Base-by-base conservation (phyloP, 805 yeast species). In the Starmerella geochares region DNA sequence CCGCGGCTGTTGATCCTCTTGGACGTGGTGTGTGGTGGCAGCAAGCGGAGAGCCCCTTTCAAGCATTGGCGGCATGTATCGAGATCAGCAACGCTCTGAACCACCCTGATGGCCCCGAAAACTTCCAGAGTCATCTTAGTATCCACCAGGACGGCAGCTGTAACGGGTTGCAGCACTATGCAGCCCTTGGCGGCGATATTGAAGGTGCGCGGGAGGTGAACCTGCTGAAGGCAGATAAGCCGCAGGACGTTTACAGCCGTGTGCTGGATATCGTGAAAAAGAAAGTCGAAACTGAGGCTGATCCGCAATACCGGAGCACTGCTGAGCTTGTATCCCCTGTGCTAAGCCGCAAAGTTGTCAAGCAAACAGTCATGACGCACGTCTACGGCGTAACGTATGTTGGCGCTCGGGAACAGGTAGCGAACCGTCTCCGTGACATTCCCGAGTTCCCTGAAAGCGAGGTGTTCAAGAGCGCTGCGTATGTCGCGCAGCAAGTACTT, bases 321-420 rank as follows among this genome's bases (percentile, higher is more conserved):
- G 73, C 74, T 3, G 42, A 61, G n/a, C 64, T 69, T 29, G 67
- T 83, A 36, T 70, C 74, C 50, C 83, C 80, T 46, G 75, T 79
- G 52, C 76, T 90, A 50, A 75, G 81, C 17, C 76, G 98, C 59
- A 90, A 90, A 63, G 81, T 92, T 41, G 95, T 92, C 32, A 90
- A 90, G 63, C 98, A 90, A 65, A 86, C 98, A 0, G 97, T 90
- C 23, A 90, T 90, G 98, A 90, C 98, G 0, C 88, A 87, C 61
- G 98, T 90, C 32, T 90, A 90, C 63, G 98, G 98, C 60, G 98
- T 90, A 11, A 90, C 98, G 0, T 86, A 77, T 62, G 76, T 86
- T 54, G 98, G 98, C 16, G 98, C 97, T 0, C 78, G 86, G 16
- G 81, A 80, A 3, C 98, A 90, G 67, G 86, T 90, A 60, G 77